Conservation (phyloP, 2,329 filamentous ascomycete species). For the Fusarium chaquense region DNA sequence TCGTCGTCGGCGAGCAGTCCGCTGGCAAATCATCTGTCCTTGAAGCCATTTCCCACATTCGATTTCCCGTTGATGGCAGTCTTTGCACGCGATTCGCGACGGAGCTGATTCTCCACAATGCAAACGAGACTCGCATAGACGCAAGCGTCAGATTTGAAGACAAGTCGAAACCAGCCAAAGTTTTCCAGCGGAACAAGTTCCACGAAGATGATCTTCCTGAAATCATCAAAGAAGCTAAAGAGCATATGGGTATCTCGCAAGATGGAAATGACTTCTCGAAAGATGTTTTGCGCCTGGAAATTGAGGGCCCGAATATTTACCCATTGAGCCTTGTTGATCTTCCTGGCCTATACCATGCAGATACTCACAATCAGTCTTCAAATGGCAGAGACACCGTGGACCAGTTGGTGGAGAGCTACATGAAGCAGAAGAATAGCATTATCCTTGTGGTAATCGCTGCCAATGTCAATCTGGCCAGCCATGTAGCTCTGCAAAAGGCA, state of each 20-base stretch:
- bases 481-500: constrained; percentile 62
- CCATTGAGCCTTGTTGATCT: constrained; percentile 68
- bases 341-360: constrained; percentile 58
- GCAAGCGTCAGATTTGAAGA: constrained; percentile 58
- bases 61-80: constrained; percentile 67
- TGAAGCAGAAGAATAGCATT: constrained; percentile 68
- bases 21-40: constrained; percentile 74
- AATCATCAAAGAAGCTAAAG: constrained; percentile 65
- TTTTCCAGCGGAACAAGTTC: constrained; percentile 53
- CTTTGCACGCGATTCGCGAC: constrained; percentile 72
- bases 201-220: constrained; percentile 56
- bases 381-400: constrained; percentile 51
- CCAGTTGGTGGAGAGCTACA: constrained; percentile 63
- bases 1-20: constrained; percentile 71
- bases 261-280: constrained; percentile 55
- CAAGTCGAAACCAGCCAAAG: constrained; percentile 34
- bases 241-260: constrained; percentile 60
- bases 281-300: constrained; percentile 61
- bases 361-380: constrained; percentile 50
- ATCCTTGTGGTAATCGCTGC: constrained; percentile 68
- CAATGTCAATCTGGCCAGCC: constrained; percentile 62
- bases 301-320: constrained; percentile 57
- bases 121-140: constrained; percentile 51
- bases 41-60: constrained; percentile 71
- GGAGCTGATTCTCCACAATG: constrained; percentile 66